Conservation (phyloP, 768 basidiomycete species). For the Trametes punicea region DNA sequence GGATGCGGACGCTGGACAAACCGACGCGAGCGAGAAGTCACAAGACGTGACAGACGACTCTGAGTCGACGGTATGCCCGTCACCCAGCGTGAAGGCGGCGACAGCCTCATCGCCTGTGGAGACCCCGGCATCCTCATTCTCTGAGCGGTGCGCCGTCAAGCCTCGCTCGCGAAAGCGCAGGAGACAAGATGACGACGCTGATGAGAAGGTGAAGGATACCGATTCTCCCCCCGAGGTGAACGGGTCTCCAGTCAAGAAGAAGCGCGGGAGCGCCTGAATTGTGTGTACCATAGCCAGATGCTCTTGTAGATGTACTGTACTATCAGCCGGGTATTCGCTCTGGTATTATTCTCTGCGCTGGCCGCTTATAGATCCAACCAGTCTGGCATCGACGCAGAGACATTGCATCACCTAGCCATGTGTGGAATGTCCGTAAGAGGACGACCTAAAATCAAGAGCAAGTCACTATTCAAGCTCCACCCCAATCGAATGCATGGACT, state of each 20-base stretch:
- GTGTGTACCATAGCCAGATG: no score
- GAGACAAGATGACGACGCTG: neutral
- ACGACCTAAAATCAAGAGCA: no score
- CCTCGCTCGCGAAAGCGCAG: constrained; percentile 2
- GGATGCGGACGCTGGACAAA: neutral
- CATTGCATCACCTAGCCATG: no score
- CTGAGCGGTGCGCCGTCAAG: neutral
- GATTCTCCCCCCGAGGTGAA: neutral
- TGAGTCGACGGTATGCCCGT: neutral
- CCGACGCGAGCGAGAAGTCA: neutral
- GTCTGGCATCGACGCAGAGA: no score
- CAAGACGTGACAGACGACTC: neutral
- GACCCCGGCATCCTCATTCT: neutral
- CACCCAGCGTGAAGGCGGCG: neutral
- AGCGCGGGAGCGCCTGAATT: neutral
- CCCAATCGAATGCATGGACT: no score
- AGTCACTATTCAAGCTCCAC: no score
- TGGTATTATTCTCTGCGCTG: no score
- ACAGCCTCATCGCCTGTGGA: no score
- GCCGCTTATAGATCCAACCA: no score
- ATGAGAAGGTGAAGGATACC: neutral
- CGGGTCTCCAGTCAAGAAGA: constrained; percentile 10
- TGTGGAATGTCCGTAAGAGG: no score
- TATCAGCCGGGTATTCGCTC: no score
- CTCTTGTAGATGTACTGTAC: no score